phyloP scores from a whole-genome alignment of 352 stramenopile species.

The Phytophthora uliginosa region DNA sequence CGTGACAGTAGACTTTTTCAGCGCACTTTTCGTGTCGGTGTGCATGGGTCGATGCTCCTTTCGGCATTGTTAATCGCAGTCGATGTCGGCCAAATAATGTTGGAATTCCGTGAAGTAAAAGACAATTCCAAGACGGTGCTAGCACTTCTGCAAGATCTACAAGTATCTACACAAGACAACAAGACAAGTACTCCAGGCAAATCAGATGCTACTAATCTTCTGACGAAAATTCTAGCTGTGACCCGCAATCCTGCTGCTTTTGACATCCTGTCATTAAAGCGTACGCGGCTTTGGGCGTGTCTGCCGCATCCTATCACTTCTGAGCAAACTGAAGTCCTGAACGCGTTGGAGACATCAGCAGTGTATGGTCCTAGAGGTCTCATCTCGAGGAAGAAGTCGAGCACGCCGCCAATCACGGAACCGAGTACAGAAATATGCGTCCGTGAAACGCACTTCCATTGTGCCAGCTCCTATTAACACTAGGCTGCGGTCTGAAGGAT shows the following conservation, averaged over 20 bases:
- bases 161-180: background rate
- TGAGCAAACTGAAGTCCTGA: background rate
- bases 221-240: constrained; percentile 1
- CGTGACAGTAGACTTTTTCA: constrained; percentile 19
- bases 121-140: background rate
- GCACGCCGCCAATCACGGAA: background rate
- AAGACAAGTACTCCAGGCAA: background rate
- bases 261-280: background rate
- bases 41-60: constrained; percentile 7
- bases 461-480: background rate
- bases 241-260: constrained; percentile 2
- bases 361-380: background rate
- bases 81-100: background rate
- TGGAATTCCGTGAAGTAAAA: background rate
- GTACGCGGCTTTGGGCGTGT: constrained; percentile 10
- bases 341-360: background rate
- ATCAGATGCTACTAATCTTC: background rate
- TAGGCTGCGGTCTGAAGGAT: background rate
- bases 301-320: background rate
- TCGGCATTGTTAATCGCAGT: background rate
- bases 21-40: constrained; percentile 21
- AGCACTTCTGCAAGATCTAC: background rate
- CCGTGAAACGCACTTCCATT: background rate
- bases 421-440: background rate
- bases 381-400: background rate